Percentiles rank a stretch among this genome's conserved stretches.
These are phyloP conservation scores for Candolleomyces efflorescens DNA, from an alignment of 768 basidiomycete genomes.

Conservation along the genomic window DNA sequence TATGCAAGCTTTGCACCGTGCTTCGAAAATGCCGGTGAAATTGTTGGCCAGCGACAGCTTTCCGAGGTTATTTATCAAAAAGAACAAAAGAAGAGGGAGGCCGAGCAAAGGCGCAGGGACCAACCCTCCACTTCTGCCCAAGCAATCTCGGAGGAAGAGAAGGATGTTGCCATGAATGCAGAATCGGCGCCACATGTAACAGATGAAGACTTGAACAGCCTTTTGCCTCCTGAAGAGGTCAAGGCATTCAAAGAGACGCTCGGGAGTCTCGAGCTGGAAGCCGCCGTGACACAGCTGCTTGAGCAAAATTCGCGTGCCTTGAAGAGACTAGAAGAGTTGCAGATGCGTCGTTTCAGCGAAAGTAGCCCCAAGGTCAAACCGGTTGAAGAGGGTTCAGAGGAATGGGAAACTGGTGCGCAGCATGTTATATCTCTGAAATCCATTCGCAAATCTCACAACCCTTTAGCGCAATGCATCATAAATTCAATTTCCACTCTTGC, in stretches of 20 bases:
- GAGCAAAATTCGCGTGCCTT: slow-evolving; percentile 63
- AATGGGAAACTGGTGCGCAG: slow-evolving; percentile 75
- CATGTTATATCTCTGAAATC: slow-evolving; percentile 5
- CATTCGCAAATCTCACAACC: slow-evolving; percentile 13
- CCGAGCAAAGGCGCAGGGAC: slow-evolving; percentile 21
- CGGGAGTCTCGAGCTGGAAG: slow-evolving; percentile 60
- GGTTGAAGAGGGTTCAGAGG: slow-evolving; percentile 68
- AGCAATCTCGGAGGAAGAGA: slow-evolving; percentile 19
- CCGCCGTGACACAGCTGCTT: slow-evolving; percentile 64
- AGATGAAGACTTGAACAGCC: slow-evolving; percentile 42
- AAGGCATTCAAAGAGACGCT: slow-evolving; percentile 56
- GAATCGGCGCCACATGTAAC: slow-evolving; percentile 13
- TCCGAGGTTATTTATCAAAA: slow-evolving; percentile 55
- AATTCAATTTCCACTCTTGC: slow-evolving; percentile 65
- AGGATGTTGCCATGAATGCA: slow-evolving; percentile 14
- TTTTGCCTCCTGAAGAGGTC: slow-evolving; percentile 55
- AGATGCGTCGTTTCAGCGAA: slow-evolving; percentile 48
- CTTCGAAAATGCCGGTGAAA: slow-evolving; percentile 74
- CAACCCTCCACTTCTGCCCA: slow-evolving; percentile 20
- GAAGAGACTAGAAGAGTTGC: slow-evolving; percentile 59
- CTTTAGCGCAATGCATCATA: slow-evolving; percentile 59
- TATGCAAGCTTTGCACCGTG: slow-evolving; percentile 74
- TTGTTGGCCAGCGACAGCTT: slow-evolving; percentile 59
- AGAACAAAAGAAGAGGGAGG: slow-evolving; percentile 37
- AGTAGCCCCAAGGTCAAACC: slow-evolving; percentile 38